Percentiles rank a stretch among this genome's conserved stretches.
Conservation (phyloP, 1,139 yeast species). For the Sugiyamaella sp. region DNA sequence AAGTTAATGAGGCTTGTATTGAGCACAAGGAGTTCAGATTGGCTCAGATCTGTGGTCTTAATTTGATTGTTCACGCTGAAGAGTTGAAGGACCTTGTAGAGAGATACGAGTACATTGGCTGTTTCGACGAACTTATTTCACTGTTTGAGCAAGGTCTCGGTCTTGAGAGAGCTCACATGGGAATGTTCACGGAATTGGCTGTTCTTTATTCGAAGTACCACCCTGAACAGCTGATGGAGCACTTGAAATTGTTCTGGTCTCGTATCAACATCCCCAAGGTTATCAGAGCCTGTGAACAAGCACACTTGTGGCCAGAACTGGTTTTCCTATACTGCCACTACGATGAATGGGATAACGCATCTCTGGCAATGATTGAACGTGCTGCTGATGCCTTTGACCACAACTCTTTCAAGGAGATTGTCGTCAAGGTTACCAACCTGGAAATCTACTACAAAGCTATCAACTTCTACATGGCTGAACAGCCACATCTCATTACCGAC, state of each 20-base stretch:
- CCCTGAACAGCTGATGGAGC: constrained; percentile 94
- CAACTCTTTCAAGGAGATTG: constrained; percentile 86
- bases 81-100: constrained; percentile 88
- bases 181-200: constrained; percentile 97
- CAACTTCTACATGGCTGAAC: constrained; percentile 89
- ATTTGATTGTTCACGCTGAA: constrained; percentile 95
- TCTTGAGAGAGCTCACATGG: constrained; percentile 99
- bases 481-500: constrained; percentile 88
- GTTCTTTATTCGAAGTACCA: constrained; percentile 86
- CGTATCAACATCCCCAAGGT: constrained; percentile 98
- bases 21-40: constrained; percentile 93
- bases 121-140: constrained; percentile 87
- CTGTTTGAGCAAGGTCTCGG: constrained; percentile 95
- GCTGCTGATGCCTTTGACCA: constrained; percentile 95
- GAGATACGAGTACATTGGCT: constrained; percentile 87
- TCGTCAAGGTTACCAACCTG: constrained; percentile 92
- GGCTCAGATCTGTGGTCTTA: constrained; percentile 98
- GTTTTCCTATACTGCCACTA: constrained; percentile 96
- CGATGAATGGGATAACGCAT: constrained; percentile 99
- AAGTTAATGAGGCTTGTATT: constrained; percentile 95
- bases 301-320: constrained; percentile 95
- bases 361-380: constrained; percentile 95
- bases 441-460: constrained; percentile 98
- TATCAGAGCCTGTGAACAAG: constrained; percentile 87
- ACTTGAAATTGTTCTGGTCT: constrained; percentile 96